phyloP scores from a whole-genome alignment of 176 grass and related monocot genomes.

The Thalia dealbata region DNA sequence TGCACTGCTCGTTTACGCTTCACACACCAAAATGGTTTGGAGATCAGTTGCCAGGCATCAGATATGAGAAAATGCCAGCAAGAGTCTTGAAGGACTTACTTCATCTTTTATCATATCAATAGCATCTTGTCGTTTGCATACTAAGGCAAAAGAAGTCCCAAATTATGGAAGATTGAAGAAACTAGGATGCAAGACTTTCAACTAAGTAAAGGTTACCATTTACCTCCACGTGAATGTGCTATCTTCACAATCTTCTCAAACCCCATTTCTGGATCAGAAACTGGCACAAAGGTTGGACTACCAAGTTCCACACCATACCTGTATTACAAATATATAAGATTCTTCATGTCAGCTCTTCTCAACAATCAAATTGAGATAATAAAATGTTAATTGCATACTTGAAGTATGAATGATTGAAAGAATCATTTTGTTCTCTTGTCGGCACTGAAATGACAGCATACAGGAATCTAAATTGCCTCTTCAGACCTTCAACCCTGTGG shows the following conservation, averaged over 20 bases:
- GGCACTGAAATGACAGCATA: constrained; percentile 56
- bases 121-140: constrained; percentile 65
- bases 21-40: neutral
- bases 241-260: constrained; percentile 89
- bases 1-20: constrained; percentile 64
- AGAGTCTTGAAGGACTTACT: constrained; percentile 24
- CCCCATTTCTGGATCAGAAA: constrained; percentile 62
- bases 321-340: constrained; percentile 12
- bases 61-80: neutral
- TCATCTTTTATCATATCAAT: constrained; percentile 48
- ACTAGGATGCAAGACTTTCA: neutral
- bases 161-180: neutral
- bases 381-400: constrained; percentile 29
- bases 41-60: neutral
- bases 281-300: constrained; percentile 60
- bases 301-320: constrained; percentile 64
- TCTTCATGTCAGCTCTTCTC: neutral
- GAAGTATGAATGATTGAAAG: constrained; percentile 62
- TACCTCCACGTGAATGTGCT: constrained; percentile 76
- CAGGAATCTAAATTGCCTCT: constrained; percentile 63
- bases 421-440: constrained; percentile 58
- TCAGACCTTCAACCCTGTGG: constrained; percentile 50
- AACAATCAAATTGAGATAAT: constrained; percentile 1
- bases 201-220: constrained; percentile 6
- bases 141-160: constrained; percentile 26